phyloP scores from a whole-genome alignment of 768 basidiomycete genomes.

The Tylopilus cervinicoccineus region DNA sequence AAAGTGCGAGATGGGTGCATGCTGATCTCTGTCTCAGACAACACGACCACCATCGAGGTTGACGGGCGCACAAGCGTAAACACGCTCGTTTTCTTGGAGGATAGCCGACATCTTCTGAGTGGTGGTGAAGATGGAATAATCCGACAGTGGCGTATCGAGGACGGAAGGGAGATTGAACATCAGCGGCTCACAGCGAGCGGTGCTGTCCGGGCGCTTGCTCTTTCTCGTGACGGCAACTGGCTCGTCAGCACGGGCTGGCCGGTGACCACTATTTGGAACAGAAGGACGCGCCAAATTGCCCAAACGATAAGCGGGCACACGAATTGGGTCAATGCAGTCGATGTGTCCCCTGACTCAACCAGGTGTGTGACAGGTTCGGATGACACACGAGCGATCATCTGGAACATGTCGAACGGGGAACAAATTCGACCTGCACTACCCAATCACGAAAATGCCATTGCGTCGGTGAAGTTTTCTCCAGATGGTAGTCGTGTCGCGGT shows the following conservation, averaged over 20 bases:
- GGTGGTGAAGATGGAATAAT: neutral
- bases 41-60: neutral
- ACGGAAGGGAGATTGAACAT: neutral
- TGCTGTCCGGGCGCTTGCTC: neutral
- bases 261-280: neutral
- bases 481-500: neutral
- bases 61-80: too few relatives aligned
- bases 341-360: neutral
- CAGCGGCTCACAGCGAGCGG: neutral
- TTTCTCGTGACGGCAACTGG: neutral
- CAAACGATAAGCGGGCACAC: neutral
- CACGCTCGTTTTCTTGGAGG: neutral
- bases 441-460: neutral
- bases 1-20: neutral
- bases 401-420: neutral
- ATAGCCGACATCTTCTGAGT: neutral
- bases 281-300: neutral
- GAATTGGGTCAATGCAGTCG: neutral
- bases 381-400: neutral
- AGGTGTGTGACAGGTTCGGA: neutral
- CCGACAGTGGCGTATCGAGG: neutral
- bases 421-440: neutral
- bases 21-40: neutral
- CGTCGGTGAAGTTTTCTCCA: neutral
- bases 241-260: neutral